Evolutionary conservation across 2,329 filamentous ascomycete genomes (phyloP).

Genomic region (Aspergillus neotritici): DNA sequence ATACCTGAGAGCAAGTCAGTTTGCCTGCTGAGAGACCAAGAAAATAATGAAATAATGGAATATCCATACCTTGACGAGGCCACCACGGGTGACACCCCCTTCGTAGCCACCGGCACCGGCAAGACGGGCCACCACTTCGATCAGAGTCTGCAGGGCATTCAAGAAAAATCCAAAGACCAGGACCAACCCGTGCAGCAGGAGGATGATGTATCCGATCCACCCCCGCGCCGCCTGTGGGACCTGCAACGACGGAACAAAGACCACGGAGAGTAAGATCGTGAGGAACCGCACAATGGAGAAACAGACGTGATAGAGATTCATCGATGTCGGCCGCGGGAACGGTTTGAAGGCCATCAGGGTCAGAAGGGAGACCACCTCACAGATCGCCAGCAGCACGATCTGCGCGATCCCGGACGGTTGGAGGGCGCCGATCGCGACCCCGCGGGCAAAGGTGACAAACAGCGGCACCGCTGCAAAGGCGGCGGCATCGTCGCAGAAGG

Average conservation of each 20-base stretch:
- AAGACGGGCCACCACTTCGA: conserved; percentile 79
- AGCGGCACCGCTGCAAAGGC: conserved; percentile 85
- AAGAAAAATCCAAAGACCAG: conserved; percentile 89
- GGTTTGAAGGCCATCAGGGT: conserved; percentile 85
- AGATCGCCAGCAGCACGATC: conserved; percentile 84
- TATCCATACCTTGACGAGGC: conserved; percentile 63
- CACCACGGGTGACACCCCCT: conserved; percentile 65
- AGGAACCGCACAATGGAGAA: conserved; percentile 74
- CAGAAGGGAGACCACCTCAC: conserved; percentile 83
- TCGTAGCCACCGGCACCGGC: conserved; percentile 77
- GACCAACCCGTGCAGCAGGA: conserved; percentile 78
- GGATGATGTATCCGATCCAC: conserved; percentile 91
- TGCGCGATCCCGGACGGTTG: conserved; percentile 92
- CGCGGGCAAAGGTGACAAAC: conserved; percentile 75
- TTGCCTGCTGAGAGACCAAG: background rate
- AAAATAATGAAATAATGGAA: conserved; percentile 1
- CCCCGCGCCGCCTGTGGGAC: conserved; percentile 75
- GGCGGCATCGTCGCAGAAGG: conserved; percentile 87
- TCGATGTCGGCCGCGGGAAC: conserved; percentile 85
- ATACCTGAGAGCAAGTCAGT: conserved; percentile 48
- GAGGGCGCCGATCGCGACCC: conserved; percentile 84
- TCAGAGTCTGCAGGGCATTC: conserved; percentile 81
- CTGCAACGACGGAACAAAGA: conserved; percentile 78
- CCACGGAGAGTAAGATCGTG: conserved; percentile 67
- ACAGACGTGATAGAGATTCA: conserved; percentile 91